Conservation (phyloP, 1,139 yeast genomes). For the Saccharomyces hybrid region DNA sequence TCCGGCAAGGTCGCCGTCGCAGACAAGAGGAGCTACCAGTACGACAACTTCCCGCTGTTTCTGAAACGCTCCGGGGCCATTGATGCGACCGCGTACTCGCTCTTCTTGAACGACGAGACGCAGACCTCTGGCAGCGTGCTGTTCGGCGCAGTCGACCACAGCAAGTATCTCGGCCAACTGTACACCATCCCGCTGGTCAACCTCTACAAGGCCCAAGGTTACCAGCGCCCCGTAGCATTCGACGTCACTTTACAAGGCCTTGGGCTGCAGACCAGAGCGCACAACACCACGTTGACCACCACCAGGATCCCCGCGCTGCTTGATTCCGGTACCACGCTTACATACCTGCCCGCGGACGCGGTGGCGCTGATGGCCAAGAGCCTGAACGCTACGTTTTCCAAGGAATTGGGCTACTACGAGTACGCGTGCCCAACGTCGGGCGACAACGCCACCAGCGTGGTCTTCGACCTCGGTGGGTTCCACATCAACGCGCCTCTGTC, state of each 20-base stretch:
- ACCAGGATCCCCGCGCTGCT: conserved; percentile 35
- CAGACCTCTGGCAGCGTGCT: conserved; percentile 41
- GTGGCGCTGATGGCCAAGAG: conserved; percentile 28
- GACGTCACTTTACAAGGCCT: conserved; percentile 41
- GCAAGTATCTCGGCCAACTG: conserved; percentile 36
- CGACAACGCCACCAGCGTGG: conserved; percentile 26
- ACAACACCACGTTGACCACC: conserved; percentile 23
- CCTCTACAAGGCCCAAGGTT: conserved; percentile 31
- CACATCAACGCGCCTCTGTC: conserved; percentile 42
- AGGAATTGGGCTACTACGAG: conserved; percentile 32
- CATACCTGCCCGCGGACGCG: conserved; percentile 35
- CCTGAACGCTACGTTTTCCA: conserved; percentile 36
- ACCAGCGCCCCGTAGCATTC: conserved; percentile 34
- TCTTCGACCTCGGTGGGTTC: conserved; percentile 48
- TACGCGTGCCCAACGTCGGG: conserved; percentile 28
- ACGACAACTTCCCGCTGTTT: conserved; percentile 47
- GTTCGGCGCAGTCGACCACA: conserved; percentile 52
- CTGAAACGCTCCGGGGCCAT: conserved; percentile 50
- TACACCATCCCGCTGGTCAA: conserved; percentile 39
- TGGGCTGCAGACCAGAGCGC: conserved; percentile 27
- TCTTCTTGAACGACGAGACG: conserved; percentile 39
- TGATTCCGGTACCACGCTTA: conserved; percentile 46
- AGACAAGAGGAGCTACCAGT: conserved; percentile 9
- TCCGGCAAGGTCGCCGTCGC: conserved; percentile 2
- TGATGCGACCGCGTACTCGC: conserved; percentile 46